phyloP scores from a whole-genome alignment of 1,284 basidiomycete genomes.

The Pisolithus thermaeus region DNA sequence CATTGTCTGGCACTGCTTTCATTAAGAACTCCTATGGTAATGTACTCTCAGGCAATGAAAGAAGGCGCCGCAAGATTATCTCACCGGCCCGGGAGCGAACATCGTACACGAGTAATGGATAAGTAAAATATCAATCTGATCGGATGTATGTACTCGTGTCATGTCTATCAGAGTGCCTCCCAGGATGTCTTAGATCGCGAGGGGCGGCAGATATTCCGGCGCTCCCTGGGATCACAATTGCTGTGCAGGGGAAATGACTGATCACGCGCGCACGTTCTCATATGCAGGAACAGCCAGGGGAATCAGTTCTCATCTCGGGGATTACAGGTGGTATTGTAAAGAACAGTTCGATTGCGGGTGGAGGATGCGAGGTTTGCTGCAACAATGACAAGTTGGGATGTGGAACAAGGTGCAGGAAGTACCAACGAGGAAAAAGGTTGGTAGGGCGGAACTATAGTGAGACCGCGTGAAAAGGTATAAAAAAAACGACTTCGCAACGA shows the following conservation, averaged over 20 bases:
- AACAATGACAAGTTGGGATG: conserved; percentile 43
- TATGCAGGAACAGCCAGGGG: conserved; percentile 14
- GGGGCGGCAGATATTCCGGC: conserved; percentile 11
- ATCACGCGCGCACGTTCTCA: conserved; percentile 3
- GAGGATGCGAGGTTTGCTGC: conserved; percentile 38
- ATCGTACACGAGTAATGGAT: too few relatives aligned
- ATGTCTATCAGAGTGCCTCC: too few relatives aligned
- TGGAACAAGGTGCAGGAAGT: conserved; percentile 29
- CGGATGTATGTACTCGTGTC: too few relatives aligned
- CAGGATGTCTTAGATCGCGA: conserved; percentile 9
- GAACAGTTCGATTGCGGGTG: conserved; percentile 36
- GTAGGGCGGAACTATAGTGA: conserved; percentile 15
- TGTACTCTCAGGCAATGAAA: too few relatives aligned
- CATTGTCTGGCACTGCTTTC: background rate
- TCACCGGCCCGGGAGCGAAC: too few relatives aligned
- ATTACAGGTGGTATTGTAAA: conserved; percentile 31
- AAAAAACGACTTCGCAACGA: conserved; percentile 32
- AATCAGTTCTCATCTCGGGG: background rate
- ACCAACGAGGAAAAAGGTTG: conserved; percentile 27
- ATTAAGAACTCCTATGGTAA: too few relatives aligned
- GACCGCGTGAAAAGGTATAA: conserved; percentile 21
- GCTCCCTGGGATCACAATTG: conserved; percentile 1
- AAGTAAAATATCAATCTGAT: too few relatives aligned
- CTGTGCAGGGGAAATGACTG: conserved; percentile 7
- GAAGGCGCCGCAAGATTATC: too few relatives aligned